Conservation (phyloP, 1,139 yeast genomes). For the Hansenula lynferdii region DNA sequence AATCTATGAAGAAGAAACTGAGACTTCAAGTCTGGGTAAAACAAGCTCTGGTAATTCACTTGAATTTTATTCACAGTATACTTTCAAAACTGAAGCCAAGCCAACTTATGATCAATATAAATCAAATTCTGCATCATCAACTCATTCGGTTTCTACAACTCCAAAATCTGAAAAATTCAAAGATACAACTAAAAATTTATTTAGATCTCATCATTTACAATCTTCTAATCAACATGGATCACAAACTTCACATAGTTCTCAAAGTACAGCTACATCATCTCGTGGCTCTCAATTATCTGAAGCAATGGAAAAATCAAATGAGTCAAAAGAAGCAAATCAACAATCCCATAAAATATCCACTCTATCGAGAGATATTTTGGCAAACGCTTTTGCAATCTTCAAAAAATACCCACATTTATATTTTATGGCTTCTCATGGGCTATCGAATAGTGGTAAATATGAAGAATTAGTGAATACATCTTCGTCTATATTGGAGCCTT, state of each 20-base stretch:
- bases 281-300: too few relatives aligned
- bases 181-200: constrained; percentile 18
- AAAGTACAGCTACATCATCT: constrained; percentile 3
- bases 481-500: constrained; percentile 19
- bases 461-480: constrained; percentile 7
- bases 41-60: constrained; percentile 15
- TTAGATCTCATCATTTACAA: constrained; percentile 17
- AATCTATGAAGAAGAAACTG: constrained; percentile 15
- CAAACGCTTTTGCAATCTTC: constrained; percentile 22
- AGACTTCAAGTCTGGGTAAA: constrained; percentile 12
- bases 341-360: constrained; percentile 6
- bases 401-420: constrained; percentile 21
- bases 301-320: constrained; percentile 10
- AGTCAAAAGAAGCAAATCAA: constrained; percentile 9
- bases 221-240: constrained; percentile 1
- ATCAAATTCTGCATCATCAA: constrained; percentile 7
- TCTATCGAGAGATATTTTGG: constrained; percentile 22
- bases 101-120: constrained; percentile 17
- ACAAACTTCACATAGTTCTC: constrained; percentile 7
- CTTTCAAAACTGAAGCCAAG: constrained; percentile 1
- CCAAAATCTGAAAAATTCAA: constrained; percentile 22
- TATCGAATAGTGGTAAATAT: constrained; percentile 14
- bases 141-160: neutral
- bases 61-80: constrained; percentile 11
- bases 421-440: constrained; percentile 14